A percentile compares a stretch with the other conserved stretches of the same genome.
Evolutionary conservation across 2,329 filamentous ascomycete genomes (phyloP).

Genomic region (Verticillium tricorpus): DNA sequence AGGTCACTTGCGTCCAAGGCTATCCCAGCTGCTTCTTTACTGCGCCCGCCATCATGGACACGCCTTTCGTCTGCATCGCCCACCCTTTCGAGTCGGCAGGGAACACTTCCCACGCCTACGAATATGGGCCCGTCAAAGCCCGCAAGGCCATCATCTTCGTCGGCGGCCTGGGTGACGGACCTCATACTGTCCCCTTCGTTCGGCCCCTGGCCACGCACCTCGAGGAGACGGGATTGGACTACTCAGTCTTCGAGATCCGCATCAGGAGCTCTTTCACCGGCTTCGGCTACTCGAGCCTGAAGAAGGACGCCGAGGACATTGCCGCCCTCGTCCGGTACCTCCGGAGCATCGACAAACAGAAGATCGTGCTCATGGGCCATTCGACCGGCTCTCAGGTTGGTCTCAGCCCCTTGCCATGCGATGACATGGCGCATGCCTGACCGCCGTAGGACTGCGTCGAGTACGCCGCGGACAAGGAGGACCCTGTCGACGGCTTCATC

Average conservation of each 20-base stretch:
- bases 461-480: slow-evolving; percentile 40
- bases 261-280: slow-evolving; percentile 49
- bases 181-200: slow-evolving; percentile 59
- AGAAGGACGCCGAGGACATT: slow-evolving; percentile 50
- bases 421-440: background rate
- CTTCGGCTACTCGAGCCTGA: slow-evolving; percentile 46
- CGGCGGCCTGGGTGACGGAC: slow-evolving; percentile 66
- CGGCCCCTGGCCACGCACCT: slow-evolving; percentile 40
- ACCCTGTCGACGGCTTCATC: slow-evolving; percentile 67
- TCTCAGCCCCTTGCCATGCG: background rate
- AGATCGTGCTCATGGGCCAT: slow-evolving; percentile 53
- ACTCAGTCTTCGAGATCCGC: slow-evolving; percentile 53
- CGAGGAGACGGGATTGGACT: slow-evolving; percentile 33
- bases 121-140: slow-evolving; percentile 33
- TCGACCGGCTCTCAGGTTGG: slow-evolving; percentile 54
- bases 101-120: slow-evolving; percentile 39
- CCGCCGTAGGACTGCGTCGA: slow-evolving; percentile 49
- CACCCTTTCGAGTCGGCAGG: slow-evolving; percentile 40
- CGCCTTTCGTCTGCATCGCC: slow-evolving; percentile 21
- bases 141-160: slow-evolving; percentile 64
- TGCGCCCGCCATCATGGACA: slow-evolving; percentile 8
- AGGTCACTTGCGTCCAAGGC: background rate
- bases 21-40: background rate
- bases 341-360: slow-evolving; percentile 42
- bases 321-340: slow-evolving; percentile 49